A percentile compares a stretch with the other conserved stretches of the same genome.
Evolutionary conservation across 257 asterid genomes (phyloP).

Genomic region (Nicotiana noctiflora): DNA sequence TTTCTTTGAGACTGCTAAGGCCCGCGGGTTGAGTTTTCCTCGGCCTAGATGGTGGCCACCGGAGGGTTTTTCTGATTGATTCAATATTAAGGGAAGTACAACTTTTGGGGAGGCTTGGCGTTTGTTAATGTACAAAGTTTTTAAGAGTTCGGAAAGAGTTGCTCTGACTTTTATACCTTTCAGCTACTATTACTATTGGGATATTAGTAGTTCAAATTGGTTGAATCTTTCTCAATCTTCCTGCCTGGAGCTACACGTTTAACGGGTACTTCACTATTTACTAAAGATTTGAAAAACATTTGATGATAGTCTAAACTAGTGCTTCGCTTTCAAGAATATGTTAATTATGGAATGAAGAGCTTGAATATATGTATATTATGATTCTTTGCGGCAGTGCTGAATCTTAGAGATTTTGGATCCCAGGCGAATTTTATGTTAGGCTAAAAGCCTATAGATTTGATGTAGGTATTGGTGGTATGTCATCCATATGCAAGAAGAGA

Average conservation of each 20-base stretch:
- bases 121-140: background rate
- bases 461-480: background rate
- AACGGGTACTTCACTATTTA: background rate
- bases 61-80: constrained; percentile 13
- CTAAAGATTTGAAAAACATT: background rate
- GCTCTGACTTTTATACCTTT: background rate
- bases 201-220: background rate
- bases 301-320: background rate
- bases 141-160: background rate
- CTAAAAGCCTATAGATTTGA: background rate
- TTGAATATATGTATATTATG: background rate
- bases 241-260: background rate
- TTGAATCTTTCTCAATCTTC: background rate
- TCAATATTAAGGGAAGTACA: background rate
- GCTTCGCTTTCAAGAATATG: background rate
- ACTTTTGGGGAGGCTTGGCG: background rate
- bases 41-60: constrained; percentile 39
- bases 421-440: background rate
- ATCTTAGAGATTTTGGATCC: background rate
- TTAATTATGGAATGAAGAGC: background rate
- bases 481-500: background rate
- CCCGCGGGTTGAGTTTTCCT: constrained; percentile 29
- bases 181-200: background rate
- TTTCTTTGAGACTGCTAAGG: constrained; percentile 28
- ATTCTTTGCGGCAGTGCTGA: background rate